Conservation (phyloP, 192 early-diverging fungal species). For the Tieghemiomyces parasiticus region DNA sequence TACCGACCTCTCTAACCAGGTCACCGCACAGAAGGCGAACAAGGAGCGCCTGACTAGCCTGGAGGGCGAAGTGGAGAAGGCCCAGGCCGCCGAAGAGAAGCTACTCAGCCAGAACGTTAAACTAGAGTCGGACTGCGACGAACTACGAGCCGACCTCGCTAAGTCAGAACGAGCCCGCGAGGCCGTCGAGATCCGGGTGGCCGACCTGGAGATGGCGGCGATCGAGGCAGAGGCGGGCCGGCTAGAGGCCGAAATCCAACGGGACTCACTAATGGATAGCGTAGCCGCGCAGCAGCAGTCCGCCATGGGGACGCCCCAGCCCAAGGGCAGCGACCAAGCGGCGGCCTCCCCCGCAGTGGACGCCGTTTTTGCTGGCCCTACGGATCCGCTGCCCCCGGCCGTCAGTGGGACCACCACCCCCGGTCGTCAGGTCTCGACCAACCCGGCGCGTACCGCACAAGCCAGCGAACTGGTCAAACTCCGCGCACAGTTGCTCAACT, state of each 20-base stretch:
- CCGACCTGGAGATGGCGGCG: not conserved
- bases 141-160: not conserved
- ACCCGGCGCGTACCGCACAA: not conserved
- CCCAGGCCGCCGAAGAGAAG: not conserved
- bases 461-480: not conserved
- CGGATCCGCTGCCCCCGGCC: too few relatives aligned
- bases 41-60: not conserved
- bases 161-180: not conserved
- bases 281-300: too few relatives aligned
- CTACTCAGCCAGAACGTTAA: not conserved
- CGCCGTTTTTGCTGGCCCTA: too few relatives aligned
- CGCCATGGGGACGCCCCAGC: too few relatives aligned
- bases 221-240: not conserved
- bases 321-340: too few relatives aligned
- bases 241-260: constrained; percentile 3
- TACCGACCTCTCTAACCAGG: not conserved
- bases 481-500: not conserved
- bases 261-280: not conserved
- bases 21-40: not conserved
- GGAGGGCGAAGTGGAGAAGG: not conserved
- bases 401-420: too few relatives aligned
- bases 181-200: not conserved
- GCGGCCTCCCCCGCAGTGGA: too few relatives aligned
- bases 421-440: not conserved
- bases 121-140: not conserved